Conservation (phyloP, 164 flowering plant species). For the Protea cynaroides region DNA sequence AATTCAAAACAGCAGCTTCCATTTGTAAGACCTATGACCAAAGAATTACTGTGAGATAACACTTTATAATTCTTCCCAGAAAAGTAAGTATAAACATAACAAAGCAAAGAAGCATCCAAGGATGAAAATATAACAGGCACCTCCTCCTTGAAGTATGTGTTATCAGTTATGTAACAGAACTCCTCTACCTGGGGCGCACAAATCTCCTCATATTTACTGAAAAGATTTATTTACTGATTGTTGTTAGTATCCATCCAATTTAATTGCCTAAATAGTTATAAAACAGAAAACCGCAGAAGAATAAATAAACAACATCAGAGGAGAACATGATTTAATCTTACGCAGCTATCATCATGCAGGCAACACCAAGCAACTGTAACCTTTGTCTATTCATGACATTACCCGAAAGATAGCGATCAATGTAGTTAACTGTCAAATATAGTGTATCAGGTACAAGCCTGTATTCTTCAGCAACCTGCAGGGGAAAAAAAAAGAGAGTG, state of each 20-base stretch:
- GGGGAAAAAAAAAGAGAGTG: not conserved
- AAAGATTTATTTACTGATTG: not conserved
- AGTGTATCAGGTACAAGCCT: constrained; percentile 94
- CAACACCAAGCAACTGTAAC: constrained; percentile 88
- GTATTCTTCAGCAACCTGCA: constrained; percentile 94
- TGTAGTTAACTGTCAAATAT: constrained; percentile 84
- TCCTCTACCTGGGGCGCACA: constrained; percentile 99
- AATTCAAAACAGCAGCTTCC: constrained; percentile 84
- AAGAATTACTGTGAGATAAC: not conserved
- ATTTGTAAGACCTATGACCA: constrained; percentile 72
- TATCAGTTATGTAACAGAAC: constrained; percentile 94
- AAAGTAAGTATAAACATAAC: not conserved
- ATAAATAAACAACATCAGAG: not conserved
- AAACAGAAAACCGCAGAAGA: not conserved
- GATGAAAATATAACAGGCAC: constrained; percentile 21
- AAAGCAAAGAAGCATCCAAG: not conserved
- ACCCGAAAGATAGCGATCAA: constrained; percentile 92
- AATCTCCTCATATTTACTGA: constrained; percentile 95
- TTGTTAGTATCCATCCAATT: constrained; percentile 12
- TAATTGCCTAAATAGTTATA: not conserved
- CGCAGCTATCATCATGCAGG: constrained; percentile 99
- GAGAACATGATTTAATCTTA: constrained; percentile 29
- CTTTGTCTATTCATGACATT: constrained; percentile 69
- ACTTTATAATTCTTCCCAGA: not conserved
- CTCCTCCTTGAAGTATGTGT: constrained; percentile 93